Evolutionary conservation across 2,329 filamentous ascomycete genomes (phyloP).

Genomic region (Epichloe gansuensis): DNA sequence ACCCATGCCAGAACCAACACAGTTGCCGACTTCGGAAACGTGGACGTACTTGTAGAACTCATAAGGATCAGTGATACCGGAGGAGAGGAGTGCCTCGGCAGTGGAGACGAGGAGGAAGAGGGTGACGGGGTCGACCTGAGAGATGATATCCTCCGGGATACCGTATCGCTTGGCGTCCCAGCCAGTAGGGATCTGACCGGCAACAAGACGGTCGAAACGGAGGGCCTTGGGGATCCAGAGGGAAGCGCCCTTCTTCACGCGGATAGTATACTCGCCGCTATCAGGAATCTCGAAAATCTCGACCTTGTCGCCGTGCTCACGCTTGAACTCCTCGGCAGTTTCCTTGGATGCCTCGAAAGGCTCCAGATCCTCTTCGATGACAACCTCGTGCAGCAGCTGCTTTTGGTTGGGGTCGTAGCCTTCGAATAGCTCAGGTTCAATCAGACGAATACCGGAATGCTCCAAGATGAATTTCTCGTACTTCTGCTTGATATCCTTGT

Average conservation of each 20-base stretch:
- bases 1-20: slow-evolving; percentile 95
- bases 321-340: slow-evolving; percentile 92
- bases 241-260: slow-evolving; percentile 87
- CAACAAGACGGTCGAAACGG: slow-evolving; percentile 91
- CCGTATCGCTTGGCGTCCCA: slow-evolving; percentile 97
- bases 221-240: slow-evolving; percentile 95
- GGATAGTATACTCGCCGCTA: slow-evolving; percentile 86
- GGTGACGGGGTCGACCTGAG: slow-evolving; percentile 92
- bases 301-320: slow-evolving; percentile 93
- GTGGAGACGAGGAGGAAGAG: slow-evolving; percentile 91
- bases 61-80: slow-evolving; percentile 96
- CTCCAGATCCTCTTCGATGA: slow-evolving; percentile 92
- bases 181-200: slow-evolving; percentile 90
- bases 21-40: slow-evolving; percentile 95
- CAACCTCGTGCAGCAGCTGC: slow-evolving; percentile 93
- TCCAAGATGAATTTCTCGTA: slow-evolving; percentile 96
- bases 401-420: slow-evolving; percentile 98
- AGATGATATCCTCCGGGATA: slow-evolving; percentile 93
- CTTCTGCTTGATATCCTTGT: slow-evolving; percentile 95
- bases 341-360: slow-evolving; percentile 97
- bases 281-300: slow-evolving; percentile 93
- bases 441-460: slow-evolving; percentile 92
- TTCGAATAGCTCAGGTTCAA: slow-evolving; percentile 92
- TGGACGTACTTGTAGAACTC: slow-evolving; percentile 99
- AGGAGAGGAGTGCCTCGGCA: slow-evolving; percentile 77